Percentiles rank a stretch among this genome's conserved stretches.
Conservation (phyloP, 2,329 filamentous ascomycete species). For the Polytolypa hystricis region DNA sequence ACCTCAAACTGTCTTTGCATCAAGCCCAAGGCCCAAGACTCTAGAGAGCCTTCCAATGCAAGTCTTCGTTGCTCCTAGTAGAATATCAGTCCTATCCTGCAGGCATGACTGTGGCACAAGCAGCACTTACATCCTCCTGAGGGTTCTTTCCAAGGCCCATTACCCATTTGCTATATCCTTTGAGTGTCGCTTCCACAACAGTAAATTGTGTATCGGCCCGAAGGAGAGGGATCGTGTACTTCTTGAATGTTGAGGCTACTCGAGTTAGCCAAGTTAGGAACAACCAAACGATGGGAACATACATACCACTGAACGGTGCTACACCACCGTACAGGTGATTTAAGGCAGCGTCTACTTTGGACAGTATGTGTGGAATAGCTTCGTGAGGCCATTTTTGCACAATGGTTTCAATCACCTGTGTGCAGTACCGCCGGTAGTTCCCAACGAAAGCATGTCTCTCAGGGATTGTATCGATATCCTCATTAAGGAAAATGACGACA, state of each 20-base stretch:
- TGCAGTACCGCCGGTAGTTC: constrained; percentile 87
- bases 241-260: constrained; percentile 28
- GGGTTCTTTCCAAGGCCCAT: constrained; percentile 40
- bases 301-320: constrained; percentile 54
- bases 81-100: background rate
- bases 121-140: constrained; percentile 35
- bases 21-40: constrained; percentile 31
- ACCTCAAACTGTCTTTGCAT: constrained; percentile 32
- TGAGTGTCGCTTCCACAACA: constrained; percentile 77
- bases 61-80: constrained; percentile 26
- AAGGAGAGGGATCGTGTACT: constrained; percentile 39
- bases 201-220: constrained; percentile 81
- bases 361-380: constrained; percentile 78
- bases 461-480: constrained; percentile 90
- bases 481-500: constrained; percentile 69
- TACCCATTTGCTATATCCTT: constrained; percentile 78
- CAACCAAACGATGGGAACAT: background rate
- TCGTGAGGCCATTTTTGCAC: constrained; percentile 72
- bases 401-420: constrained; percentile 75
- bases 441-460: constrained; percentile 91
- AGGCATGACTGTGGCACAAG: background rate
- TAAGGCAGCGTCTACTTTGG: constrained; percentile 61
- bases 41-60: constrained; percentile 28
- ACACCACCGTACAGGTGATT: constrained; percentile 63
- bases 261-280: constrained; percentile 3